These are phyloP conservation scores for Backusella macrospora DNA, from an alignment of 192 early-diverging fungal genomes.

Conservation along the genomic window DNA sequence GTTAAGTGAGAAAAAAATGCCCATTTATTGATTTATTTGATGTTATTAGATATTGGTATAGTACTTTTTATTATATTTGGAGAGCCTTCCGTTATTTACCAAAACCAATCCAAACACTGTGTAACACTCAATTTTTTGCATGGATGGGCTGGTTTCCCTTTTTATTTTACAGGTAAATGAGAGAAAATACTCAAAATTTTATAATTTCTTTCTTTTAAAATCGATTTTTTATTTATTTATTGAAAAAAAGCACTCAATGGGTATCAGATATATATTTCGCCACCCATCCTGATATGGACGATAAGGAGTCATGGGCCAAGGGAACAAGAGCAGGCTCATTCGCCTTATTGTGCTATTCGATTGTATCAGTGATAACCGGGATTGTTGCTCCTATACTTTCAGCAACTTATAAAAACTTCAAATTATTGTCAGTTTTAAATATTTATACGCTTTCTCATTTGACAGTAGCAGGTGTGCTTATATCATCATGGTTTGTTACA, in stretches of 20 bases:
- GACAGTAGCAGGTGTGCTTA: constrained; percentile 68
- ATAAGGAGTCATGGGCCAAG: constrained; percentile 37
- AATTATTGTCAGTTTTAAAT: constrained; percentile 45
- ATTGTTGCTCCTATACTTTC: constrained; percentile 58
- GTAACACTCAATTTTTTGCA: constrained; percentile 89
- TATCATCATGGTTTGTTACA: constrained; percentile 65
- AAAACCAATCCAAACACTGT: constrained; percentile 70
- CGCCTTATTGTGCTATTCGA: constrained; percentile 79
- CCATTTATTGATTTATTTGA: neutral
- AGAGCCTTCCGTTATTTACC: constrained; percentile 69
- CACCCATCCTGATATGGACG: constrained; percentile 24
- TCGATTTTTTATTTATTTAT: neutral
- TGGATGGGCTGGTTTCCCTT: constrained; percentile 99
- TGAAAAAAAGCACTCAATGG: constrained; percentile 59
- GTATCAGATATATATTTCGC: constrained; percentile 57
- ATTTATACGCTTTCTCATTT: constrained; percentile 77
- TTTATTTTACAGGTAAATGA: constrained; percentile 82
- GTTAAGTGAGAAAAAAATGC: neutral
- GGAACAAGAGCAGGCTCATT: constrained; percentile 84
- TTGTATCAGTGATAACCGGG: constrained; percentile 69
- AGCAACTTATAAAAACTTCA: constrained; percentile 36
- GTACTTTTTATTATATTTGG: constrained; percentile 54
- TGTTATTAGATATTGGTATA: constrained; percentile 43
- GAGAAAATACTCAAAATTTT: neutral
- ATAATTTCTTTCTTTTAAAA: neutral